A percentile compares a stretch with the other conserved stretches of the same genome.
These are phyloP conservation scores for Isoetes taiwanensis DNA, from an alignment of 75 land plant species.

Conservation along the genomic window DNA sequence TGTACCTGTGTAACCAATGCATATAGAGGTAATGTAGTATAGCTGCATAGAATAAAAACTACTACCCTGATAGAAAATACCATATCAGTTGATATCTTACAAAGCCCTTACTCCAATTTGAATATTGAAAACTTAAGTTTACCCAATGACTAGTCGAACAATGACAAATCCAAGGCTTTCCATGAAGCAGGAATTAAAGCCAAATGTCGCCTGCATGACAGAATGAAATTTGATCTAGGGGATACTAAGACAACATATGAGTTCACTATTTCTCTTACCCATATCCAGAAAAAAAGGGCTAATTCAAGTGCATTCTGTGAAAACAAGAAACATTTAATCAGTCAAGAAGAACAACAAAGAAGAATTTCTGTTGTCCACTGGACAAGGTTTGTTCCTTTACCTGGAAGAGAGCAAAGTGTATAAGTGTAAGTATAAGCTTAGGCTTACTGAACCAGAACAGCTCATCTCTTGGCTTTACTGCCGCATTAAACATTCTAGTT, in stretches of 20 bases:
- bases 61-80: constrained; percentile 27
- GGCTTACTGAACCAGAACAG: constrained; percentile 49
- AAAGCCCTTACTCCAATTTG: background rate
- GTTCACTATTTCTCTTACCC: constrained; percentile 15
- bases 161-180: background rate
- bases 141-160: constrained; percentile 8
- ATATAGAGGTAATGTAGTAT: constrained; percentile 62
- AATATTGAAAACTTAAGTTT: constrained; percentile 8
- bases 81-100: background rate
- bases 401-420: constrained; percentile 50
- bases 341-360: background rate
- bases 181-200: constrained; percentile 20
- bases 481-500: constrained; percentile 20
- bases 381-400: constrained; percentile 8
- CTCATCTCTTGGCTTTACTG: constrained; percentile 38
- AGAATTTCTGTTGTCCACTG: background rate
- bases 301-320: background rate
- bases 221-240: background rate
- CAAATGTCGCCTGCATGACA: constrained; percentile 15
- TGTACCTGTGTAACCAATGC: constrained; percentile 68
- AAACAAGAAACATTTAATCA: background rate
- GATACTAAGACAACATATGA: background rate
- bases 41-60: constrained; percentile 57
- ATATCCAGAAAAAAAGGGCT: background rate
- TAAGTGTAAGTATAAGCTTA: constrained; percentile 25